Base-by-base conservation (phyloP, 192 early-diverging fungal genomes). In the Gigaspora rosea region DNA sequence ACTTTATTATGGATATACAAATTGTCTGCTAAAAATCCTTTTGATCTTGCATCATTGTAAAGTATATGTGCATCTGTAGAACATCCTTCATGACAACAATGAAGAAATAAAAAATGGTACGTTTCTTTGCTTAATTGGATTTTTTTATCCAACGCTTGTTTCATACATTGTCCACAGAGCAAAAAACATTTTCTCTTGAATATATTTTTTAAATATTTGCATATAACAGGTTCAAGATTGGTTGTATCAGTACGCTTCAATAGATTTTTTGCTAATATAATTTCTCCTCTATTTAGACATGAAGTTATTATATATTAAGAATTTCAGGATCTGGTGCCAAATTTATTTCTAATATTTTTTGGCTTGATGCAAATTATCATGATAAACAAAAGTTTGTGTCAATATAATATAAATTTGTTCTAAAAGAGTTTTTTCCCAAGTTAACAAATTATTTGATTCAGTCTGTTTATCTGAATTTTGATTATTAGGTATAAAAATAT, bases 31-130 rank as follows among this genome's bases (percentile, higher is more conserved):
- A 66, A 46, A n/a, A 46, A 66, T 46, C 36, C 64, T 66, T 46
- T 46, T 18, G 64, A 66, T 66, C 36, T 66, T 66, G 64, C 64
- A 18, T 66, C 64, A 9, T 66, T 66, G 18, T 66, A 66, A 66
- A 66, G 9, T 46, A 16, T 66, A 46, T 41, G 41, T 13, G 36
- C 41, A 20, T 66, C 64, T 1, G 64, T 35, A 18, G 41, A 33
- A 66, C 36, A 46, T 10, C 41, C 64, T 46, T 46, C 64, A 3
- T 41, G 33, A n/a, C 41, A 66, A 41, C n/a, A 66, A n/a, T 32
- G n/a, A n/a, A 41, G n/a, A 18, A 66, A 46, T 66, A 66, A 66
- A 46, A 41, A 18, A 46, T 46, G 13, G 41, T 66, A 66, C 18
- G n/a, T 41, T 35, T 18, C 8, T n/a, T 66, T 35, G 1, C 33